Base-by-base conservation (phyloP, 2,329 filamentous ascomycete species). In the Dactylellina parvicollis region DNA sequence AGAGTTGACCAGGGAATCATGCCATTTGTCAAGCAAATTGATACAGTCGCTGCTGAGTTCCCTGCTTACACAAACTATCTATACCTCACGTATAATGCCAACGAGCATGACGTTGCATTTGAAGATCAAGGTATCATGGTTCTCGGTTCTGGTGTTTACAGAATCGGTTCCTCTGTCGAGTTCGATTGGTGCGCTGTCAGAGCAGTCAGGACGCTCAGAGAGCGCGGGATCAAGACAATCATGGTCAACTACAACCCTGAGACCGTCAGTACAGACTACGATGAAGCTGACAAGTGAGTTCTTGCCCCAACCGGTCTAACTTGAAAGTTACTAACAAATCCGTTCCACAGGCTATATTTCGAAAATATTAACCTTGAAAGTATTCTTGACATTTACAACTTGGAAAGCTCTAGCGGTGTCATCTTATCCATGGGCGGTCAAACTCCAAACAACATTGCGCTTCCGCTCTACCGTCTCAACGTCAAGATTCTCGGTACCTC, bases 151-250 rank as follows among this genome's bases (percentile, higher is more conserved):
- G 94, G 94, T 81, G 93, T 97, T 8, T 98, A 98, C 84, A 88
- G 95, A 74, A 99, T 99, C 76, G 95, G 95, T 76, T 97, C 93
- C 0, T 97, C 94, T 0, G 95, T 99, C 70, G 95, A 99, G 80
- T 99, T 99, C 81, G 95, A 99, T 82, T 99, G 95, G 95, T 98
- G 95, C 81, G 96, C 95, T 3, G 95, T 99, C 26, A 86, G 94
- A 72, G 92, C 95, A 4, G 96, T 98, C 75, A 89, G 94, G 75
- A 98, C 95, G 1, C 86, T 99, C 5, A 88, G 95, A 55, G 87
- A 91, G 76, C 87, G 89, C 72, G 91, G 91, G 1, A 88, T 90
- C 84, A 98, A 98, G 85, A 98, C 95, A 0, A 89, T 98, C 78
- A 98, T 98, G 94, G 89, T 96, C 54, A 96, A 96, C 69, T 92